Conservation (phyloP, 2,329 filamentous ascomycete species). For the Talaromyces marneffei region DNA sequence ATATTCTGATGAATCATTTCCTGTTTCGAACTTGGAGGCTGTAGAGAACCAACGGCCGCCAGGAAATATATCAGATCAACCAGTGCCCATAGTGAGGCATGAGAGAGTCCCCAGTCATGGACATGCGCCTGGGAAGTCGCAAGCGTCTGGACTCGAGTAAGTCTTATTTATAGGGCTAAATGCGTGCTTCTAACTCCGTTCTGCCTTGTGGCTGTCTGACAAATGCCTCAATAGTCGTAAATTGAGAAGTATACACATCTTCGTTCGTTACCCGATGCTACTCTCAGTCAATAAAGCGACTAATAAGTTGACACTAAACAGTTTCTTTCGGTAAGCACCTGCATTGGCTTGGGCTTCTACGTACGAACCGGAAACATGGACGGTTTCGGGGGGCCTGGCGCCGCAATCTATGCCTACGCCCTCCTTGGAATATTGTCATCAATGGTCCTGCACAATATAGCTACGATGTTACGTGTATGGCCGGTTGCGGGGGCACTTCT, state of each 20-base stretch:
- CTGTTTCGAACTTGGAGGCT: not conserved
- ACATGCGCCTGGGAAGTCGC: not conserved
- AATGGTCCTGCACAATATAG: not conserved
- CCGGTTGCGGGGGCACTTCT: not conserved
- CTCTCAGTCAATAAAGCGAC: not conserved
- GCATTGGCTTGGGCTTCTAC: not conserved
- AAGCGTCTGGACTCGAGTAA: not conserved
- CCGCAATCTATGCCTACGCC: not conserved
- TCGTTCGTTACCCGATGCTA: not conserved
- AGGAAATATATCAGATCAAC: not conserved
- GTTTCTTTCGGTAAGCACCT: not conserved
- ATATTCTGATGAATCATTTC: not conserved
- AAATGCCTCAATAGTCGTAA: not conserved
- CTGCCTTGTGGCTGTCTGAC: not conserved
- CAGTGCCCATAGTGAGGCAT: not conserved
- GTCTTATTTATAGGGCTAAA: not conserved
- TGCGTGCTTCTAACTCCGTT: too few relatives aligned
- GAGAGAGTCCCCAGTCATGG: not conserved
- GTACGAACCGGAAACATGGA: not conserved
- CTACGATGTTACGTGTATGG: not conserved
- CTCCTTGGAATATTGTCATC: not conserved
- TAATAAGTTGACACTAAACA: not conserved
- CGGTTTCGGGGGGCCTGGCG: not conserved
- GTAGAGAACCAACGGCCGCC: not conserved
- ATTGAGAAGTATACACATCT: not conserved